Evolutionary conservation across 441 rosid species (phyloP).

Genomic region (Gossypium laxum): DNA sequence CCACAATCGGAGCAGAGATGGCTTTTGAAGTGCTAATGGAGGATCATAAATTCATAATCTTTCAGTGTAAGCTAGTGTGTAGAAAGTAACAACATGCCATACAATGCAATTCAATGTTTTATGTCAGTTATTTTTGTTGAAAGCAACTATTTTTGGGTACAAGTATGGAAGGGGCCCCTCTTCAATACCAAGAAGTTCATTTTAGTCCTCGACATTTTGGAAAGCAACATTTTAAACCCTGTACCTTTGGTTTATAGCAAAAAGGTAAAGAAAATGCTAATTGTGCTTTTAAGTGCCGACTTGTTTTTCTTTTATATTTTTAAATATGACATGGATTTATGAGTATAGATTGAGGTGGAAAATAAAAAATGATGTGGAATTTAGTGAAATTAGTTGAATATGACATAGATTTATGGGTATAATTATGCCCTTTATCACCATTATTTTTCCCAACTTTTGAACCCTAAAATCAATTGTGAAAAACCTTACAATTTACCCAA

Average conservation of each 20-base stretch:
- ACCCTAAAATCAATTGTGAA: neutral
- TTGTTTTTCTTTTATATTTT: neutral
- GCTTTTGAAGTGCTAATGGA: neutral
- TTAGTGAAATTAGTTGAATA: neutral
- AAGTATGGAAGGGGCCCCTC: neutral
- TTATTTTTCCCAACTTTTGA: neutral
- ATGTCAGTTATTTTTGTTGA: neutral
- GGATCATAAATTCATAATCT: neutral
- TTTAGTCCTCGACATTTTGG: neutral
- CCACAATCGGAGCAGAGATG: neutral
- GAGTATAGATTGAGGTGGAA: neutral
- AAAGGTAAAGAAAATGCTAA: neutral
- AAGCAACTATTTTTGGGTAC: neutral
- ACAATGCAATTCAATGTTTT: constrained; percentile 8
- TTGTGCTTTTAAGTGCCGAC: neutral
- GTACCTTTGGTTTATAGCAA: neutral
- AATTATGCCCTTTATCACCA: neutral
- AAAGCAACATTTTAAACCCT: neutral
- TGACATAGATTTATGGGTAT: neutral
- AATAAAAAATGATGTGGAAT: neutral
- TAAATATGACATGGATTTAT: neutral
- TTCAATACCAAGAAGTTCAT: neutral
- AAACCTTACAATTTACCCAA: neutral
- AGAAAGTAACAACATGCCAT: constrained; percentile 15
- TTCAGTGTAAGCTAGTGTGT: neutral